A percentile compares a stretch with the other conserved stretches of the same genome.
Evolutionary conservation across 2,329 filamentous ascomycete species (phyloP).

Genomic region (Talaromyces sp.): DNA sequence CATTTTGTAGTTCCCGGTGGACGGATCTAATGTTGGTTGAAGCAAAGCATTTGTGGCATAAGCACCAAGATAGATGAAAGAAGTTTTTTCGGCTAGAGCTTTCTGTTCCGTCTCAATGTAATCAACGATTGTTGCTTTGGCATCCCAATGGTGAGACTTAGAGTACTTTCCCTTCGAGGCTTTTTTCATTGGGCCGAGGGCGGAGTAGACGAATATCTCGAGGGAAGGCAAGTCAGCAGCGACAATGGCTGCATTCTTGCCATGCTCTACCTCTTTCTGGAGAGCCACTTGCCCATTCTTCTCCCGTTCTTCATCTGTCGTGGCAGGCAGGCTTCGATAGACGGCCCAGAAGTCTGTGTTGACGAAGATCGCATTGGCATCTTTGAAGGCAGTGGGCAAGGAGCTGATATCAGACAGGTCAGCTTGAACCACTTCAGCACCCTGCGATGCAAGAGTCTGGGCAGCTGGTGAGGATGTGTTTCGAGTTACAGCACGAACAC

Average conservation of each 20-base stretch:
- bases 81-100: conserved; percentile 10
- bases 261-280: conserved; percentile 35
- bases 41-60: conserved; percentile 13
- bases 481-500: conserved; percentile 36
- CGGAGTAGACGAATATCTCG: not conserved
- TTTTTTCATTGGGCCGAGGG: conserved; percentile 29
- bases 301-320: not conserved
- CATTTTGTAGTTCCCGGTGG: conserved; percentile 7
- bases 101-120: conserved; percentile 15
- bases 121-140: conserved; percentile 49
- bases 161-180: conserved; percentile 48
- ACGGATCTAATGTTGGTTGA: not conserved
- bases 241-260: conserved; percentile 57
- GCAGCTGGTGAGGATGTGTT: conserved; percentile 28
- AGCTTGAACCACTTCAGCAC: conserved; percentile 32
- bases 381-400: conserved; percentile 34
- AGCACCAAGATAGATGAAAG: conserved; percentile 15
- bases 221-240: conserved; percentile 36
- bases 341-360: conserved; percentile 53
- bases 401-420: conserved; percentile 31
- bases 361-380: conserved; percentile 54
- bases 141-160: conserved; percentile 51
- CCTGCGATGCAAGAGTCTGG: conserved; percentile 24
- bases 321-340: not conserved
- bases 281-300: not conserved